phyloP scores from a whole-genome alignment of 139 green algal genomes.

The Dunaliella sp. region DNA sequence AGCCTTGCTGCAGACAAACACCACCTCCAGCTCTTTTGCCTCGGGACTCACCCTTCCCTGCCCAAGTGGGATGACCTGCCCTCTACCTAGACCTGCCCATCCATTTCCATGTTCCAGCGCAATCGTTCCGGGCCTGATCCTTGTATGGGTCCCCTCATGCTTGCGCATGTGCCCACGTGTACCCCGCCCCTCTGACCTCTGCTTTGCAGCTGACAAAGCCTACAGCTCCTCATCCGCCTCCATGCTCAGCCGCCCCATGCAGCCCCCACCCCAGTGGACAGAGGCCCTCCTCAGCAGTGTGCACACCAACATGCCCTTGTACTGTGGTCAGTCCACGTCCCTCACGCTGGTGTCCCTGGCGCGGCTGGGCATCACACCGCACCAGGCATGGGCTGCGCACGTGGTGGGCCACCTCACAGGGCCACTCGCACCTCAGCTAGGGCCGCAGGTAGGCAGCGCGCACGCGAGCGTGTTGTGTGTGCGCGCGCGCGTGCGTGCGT shows the following conservation, averaged over 20 bases:
- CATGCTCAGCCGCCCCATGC: not conserved
- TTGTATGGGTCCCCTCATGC: too few species aligned
- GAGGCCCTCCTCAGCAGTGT: not conserved
- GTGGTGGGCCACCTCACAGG: constrained; percentile 22
- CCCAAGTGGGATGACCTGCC: too few species aligned
- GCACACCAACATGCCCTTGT: not conserved
- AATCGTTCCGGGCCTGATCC: too few species aligned
- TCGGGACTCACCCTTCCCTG: too few species aligned
- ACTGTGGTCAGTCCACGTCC: constrained; percentile 4
- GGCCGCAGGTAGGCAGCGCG: not conserved
- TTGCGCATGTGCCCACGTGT: too few species aligned
- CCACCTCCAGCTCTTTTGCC: too few species aligned
- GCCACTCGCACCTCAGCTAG: not conserved
- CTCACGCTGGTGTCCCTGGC: constrained; percentile 22
- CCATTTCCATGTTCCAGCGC: too few species aligned
- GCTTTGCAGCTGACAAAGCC: not conserved
- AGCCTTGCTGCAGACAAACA: too few species aligned
- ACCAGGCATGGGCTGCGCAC: constrained; percentile 13
- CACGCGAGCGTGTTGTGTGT: not conserved
- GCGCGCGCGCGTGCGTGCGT: not conserved
- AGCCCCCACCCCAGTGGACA: not conserved
- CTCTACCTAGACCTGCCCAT: too few species aligned
- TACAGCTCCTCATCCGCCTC: not conserved
- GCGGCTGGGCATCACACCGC: constrained; percentile 15
- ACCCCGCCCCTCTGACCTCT: not conserved